phyloP scores from a whole-genome alignment of 768 basidiomycete species.

The Mrakia frigida region DNA sequence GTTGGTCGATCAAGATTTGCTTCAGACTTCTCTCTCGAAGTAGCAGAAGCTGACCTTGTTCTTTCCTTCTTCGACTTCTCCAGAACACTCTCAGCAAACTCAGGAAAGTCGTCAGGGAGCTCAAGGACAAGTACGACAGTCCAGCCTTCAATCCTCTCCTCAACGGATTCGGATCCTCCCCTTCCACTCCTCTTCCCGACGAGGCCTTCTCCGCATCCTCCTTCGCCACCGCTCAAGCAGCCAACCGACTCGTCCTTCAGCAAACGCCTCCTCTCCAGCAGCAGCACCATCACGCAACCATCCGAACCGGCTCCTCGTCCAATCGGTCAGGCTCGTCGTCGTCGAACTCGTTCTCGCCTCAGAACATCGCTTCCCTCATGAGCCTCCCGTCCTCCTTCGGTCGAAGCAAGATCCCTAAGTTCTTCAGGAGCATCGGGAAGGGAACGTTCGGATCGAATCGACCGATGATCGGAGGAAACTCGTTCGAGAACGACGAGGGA shows the following conservation, averaged over 20 bases:
- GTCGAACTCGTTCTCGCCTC: background rate
- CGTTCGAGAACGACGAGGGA: constrained; percentile 37
- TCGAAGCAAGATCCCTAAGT: background rate
- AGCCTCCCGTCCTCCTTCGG: background rate
- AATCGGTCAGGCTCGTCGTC: background rate
- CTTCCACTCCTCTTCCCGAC: background rate
- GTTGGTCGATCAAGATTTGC: background rate
- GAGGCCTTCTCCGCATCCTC: background rate
- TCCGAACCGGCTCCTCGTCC: background rate
- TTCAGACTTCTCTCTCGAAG: background rate
- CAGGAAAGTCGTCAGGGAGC: constrained; percentile 75
- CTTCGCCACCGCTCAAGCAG: background rate
- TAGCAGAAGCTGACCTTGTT: background rate
- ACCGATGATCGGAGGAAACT: background rate
- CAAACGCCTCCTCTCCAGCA: background rate
- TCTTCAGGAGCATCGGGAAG: constrained; percentile 36
- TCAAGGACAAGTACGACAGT: constrained; percentile 48
- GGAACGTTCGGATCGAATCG: background rate
- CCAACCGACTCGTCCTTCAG: background rate
- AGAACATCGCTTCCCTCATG: background rate
- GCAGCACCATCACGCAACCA: background rate
- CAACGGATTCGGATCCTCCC: background rate
- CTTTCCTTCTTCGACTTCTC: background rate
- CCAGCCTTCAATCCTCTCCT: constrained; percentile 17
- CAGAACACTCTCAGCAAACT: constrained; percentile 60